Evolutionary conservation across 2,329 filamentous ascomycete genomes (phyloP).

Genomic region (Claviceps fusiformis): DNA sequence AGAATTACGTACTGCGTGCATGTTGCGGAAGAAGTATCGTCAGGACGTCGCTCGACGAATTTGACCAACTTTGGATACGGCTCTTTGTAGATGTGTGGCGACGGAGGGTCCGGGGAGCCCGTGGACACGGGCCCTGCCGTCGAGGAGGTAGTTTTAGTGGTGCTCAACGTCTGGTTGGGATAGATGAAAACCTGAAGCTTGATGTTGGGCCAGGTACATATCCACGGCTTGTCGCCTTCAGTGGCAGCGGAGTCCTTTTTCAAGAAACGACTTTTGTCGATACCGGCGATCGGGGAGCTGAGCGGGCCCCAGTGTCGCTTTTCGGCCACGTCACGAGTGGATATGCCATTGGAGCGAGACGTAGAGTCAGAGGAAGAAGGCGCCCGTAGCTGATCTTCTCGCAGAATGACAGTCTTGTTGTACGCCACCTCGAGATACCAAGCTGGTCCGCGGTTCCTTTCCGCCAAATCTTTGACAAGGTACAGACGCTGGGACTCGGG

Average conservation of each 20-base stretch:
- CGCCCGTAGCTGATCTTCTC: conserved; percentile 23
- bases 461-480: conserved; percentile 39
- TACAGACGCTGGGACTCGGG: conserved; percentile 23
- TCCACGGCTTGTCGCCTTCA: conserved; percentile 40
- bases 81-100: conserved; percentile 12
- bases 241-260: conserved; percentile 17
- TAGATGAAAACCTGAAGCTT: conserved; percentile 45
- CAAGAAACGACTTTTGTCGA: conserved; percentile 15
- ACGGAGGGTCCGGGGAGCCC: neutral
- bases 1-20: conserved; percentile 37
- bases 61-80: conserved; percentile 40
- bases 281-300: conserved; percentile 6
- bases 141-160: conserved; percentile 6
- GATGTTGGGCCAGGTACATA: conserved; percentile 44
- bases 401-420: conserved; percentile 43
- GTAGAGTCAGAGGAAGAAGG: neutral
- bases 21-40: conserved; percentile 18
- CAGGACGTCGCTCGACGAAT: conserved; percentile 38
- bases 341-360: no score
- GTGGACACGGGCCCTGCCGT: neutral
- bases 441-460: conserved; percentile 35
- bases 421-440: conserved; percentile 39
- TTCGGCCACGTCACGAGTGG: conserved; percentile 9
- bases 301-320: conserved; percentile 15
- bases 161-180: conserved; percentile 35